phyloP scores from a whole-genome alignment of 306 rosid species.

The Quercus rubra region DNA sequence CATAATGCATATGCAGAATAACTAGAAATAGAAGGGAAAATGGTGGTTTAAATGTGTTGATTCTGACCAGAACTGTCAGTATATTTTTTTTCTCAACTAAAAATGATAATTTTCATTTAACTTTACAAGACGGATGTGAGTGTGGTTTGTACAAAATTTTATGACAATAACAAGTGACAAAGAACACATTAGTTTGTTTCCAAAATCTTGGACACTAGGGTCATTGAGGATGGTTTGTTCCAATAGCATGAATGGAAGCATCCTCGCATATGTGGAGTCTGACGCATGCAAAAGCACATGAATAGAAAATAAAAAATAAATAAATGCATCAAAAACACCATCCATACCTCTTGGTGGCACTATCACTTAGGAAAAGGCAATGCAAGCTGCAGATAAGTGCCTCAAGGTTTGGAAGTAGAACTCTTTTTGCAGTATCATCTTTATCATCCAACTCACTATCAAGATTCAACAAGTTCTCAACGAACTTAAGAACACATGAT shows the following conservation, averaged over 20 bases:
- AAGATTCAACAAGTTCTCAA: slow-evolving; percentile 70
- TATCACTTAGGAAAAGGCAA: slow-evolving; percentile 56
- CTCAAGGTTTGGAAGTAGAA: slow-evolving; percentile 58
- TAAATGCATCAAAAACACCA: background rate
- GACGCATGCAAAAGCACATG: background rate
- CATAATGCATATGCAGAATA: background rate
- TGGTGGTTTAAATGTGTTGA: background rate
- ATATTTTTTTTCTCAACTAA: background rate
- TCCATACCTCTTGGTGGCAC: slow-evolving; percentile 68
- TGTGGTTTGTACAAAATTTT: background rate
- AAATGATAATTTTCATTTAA: background rate
- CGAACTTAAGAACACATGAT: slow-evolving; percentile 68
- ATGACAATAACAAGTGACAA: no score
- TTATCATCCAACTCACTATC: slow-evolving; percentile 54
- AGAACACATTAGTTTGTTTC: background rate
- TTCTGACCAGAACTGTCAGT: background rate
- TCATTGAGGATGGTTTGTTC: background rate
- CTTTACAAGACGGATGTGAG: background rate
- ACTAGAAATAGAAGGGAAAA: no score
- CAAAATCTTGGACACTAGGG: background rate
- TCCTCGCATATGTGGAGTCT: background rate
- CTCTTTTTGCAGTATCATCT: slow-evolving; percentile 39
- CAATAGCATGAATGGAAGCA: background rate
- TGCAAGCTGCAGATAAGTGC: slow-evolving; percentile 65
- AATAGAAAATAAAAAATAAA: background rate